A percentile compares a stretch with the other conserved stretches of the same genome.
phyloP scores from a whole-genome alignment of 1,284 basidiomycete genomes.

The Schizophyllum amplum region DNA sequence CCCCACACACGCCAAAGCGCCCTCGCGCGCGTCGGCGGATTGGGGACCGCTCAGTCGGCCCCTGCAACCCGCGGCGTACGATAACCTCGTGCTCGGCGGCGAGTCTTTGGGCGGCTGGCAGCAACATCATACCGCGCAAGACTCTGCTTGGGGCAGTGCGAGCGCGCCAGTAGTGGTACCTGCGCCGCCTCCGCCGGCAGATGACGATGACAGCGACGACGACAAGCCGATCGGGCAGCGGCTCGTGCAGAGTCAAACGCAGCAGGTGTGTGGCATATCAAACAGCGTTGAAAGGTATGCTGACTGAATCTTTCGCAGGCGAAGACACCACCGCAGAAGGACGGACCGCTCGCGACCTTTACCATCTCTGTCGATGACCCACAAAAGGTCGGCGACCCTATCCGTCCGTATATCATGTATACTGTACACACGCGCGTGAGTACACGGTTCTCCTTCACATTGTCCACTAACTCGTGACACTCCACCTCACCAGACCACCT shows the following conservation, averaged over 20 bases:
- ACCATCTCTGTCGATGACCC: conserved; percentile 86
- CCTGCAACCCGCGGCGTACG: conserved; percentile 37
- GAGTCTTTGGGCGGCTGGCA: conserved; percentile 55
- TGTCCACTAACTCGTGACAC: conserved; percentile 7
- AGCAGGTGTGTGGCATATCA: conserved; percentile 9
- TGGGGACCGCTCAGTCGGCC: conserved; percentile 20
- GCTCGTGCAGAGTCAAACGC: conserved; percentile 18
- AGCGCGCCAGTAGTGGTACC: background rate
- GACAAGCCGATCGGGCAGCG: conserved; percentile 64
- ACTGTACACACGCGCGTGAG: conserved; percentile 82
- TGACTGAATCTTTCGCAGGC: background rate
- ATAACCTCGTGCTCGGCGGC: conserved; percentile 48
- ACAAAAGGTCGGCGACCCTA: conserved; percentile 88
- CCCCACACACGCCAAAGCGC: conserved; percentile 8
- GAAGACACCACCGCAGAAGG: conserved; percentile 18
- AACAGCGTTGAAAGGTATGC: conserved; percentile 10
- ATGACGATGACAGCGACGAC: conserved; percentile 61
- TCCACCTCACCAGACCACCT: conserved; percentile 55
- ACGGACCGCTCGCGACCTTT: conserved; percentile 55
- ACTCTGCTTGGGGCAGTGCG: background rate
- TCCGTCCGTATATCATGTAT: conserved; percentile 89
- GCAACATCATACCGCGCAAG: background rate
- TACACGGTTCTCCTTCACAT: conserved; percentile 5
- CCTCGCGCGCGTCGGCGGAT: conserved; percentile 8
- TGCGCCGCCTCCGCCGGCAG: conserved; percentile 7